These are phyloP conservation scores for Leucocoprinus sp. DNA, from an alignment of 768 basidiomycete species.

Conservation along the genomic window DNA sequence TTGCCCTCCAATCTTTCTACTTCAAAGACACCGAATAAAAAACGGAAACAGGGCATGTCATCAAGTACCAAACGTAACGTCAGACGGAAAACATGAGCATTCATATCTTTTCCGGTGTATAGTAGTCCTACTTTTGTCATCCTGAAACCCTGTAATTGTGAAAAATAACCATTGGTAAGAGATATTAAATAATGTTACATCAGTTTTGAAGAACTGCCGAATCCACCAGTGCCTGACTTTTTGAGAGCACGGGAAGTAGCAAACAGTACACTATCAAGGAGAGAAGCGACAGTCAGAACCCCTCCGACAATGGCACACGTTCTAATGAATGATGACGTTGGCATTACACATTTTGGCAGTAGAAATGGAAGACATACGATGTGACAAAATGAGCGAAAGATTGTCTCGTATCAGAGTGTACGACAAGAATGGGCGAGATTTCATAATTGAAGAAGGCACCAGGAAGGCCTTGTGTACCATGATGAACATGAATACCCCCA, in stretches of 20 bases:
- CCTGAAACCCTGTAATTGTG: conserved; percentile 4
- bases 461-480: conserved; percentile 69
- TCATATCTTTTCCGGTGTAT: too few relatives aligned
- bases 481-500: conserved; percentile 64
- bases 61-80: conserved; percentile 8
- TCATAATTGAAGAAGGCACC: conserved; percentile 92
- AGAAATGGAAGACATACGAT: conserved; percentile 51
- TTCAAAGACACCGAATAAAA: conserved; percentile 13
- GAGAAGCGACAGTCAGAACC: conserved; percentile 86
- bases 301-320: conserved; percentile 98
- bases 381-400: conserved; percentile 98
- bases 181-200: conserved; percentile 29
- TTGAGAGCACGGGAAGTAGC: conserved; percentile 71
- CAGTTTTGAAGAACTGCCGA: conserved; percentile 32
- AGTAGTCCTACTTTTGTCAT: too few relatives aligned
- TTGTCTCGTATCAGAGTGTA: conserved; percentile 85
- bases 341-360: neutral
- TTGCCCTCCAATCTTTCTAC: conserved; percentile 20
- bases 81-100: conserved; percentile 24
- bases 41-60: conserved; percentile 2
- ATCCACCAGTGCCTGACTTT: conserved; percentile 34
- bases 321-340: conserved; percentile 29
- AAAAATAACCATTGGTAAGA: too few relatives aligned
- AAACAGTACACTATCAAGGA: conserved; percentile 84
- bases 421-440: conserved; percentile 92